Conservation (phyloP, 179 eudicot genomes). For the Nepenthes alata region DNA sequence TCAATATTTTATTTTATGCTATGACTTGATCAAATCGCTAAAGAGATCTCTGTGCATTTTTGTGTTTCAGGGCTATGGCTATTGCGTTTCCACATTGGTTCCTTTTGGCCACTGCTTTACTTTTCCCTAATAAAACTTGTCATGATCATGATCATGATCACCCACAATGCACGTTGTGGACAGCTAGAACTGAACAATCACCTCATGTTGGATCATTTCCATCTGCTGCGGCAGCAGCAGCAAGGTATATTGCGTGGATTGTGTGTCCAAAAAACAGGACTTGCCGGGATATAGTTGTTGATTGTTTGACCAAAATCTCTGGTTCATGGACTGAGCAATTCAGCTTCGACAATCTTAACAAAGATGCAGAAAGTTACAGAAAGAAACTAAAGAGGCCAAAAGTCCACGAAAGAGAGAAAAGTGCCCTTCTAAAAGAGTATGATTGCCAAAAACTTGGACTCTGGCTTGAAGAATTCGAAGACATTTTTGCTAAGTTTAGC, state of each 20-base stretch:
- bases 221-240: constrained; percentile 25
- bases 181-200: constrained; percentile 3
- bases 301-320: constrained; percentile 23
- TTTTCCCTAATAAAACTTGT: constrained; percentile 14
- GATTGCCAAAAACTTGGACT: constrained; percentile 12
- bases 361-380: constrained; percentile 7
- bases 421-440: neutral
- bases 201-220: constrained; percentile 8
- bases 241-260: constrained; percentile 40
- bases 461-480: constrained; percentile 39
- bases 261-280: constrained; percentile 25
- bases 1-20: too few relatives aligned
- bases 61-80: constrained; percentile 34
- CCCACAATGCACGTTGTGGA: constrained; percentile 1
- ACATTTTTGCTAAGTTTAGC: constrained; percentile 10
- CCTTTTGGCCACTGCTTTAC: constrained; percentile 22
- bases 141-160: constrained; percentile 7
- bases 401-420: constrained; percentile 8
- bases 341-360: constrained; percentile 7
- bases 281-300: constrained; percentile 15
- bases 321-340: constrained; percentile 21
- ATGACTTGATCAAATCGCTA: neutral
- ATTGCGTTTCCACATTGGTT: constrained; percentile 44
- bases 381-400: constrained; percentile 20
- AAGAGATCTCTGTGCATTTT: neutral